A percentile compares a stretch with the other conserved stretches of the same genome.
These are phyloP conservation scores for Lupinus albus DNA, from an alignment of 306 rosid genomes.

Conservation along the genomic window DNA sequence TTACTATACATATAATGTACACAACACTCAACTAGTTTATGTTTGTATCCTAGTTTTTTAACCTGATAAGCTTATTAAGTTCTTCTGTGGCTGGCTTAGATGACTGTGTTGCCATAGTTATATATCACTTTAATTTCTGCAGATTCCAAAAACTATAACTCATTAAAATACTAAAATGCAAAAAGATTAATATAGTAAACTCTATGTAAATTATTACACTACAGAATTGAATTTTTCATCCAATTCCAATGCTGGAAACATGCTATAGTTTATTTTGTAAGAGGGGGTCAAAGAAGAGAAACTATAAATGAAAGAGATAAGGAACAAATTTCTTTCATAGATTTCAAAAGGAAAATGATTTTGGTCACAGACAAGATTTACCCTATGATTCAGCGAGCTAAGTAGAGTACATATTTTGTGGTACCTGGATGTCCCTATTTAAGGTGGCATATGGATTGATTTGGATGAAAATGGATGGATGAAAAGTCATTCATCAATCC, in stretches of 20 bases:
- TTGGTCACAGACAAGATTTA: neutral
- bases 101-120: constrained; percentile 49
- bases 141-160: constrained; percentile 28
- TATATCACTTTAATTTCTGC: constrained; percentile 39
- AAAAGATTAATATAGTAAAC: neutral
- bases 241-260: constrained; percentile 7
- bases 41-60: neutral
- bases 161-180: neutral
- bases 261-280: neutral
- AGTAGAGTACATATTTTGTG: constrained; percentile 16
- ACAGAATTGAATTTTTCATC: neutral
- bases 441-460: too few species aligned
- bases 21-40: constrained; percentile 4
- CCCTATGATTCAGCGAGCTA: neutral
- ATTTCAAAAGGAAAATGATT: constrained; percentile 5
- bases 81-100: constrained; percentile 50
- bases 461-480: too few species aligned
- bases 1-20: neutral
- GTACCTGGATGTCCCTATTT: constrained; percentile 33
- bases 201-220: neutral
- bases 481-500: too few species aligned
- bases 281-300: constrained; percentile 1
- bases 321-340: neutral
- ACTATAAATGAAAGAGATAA: neutral
- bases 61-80: constrained; percentile 58